Conservation (phyloP, 2,329 filamentous ascomycete species). For the Fusarium agapanthi region DNA sequence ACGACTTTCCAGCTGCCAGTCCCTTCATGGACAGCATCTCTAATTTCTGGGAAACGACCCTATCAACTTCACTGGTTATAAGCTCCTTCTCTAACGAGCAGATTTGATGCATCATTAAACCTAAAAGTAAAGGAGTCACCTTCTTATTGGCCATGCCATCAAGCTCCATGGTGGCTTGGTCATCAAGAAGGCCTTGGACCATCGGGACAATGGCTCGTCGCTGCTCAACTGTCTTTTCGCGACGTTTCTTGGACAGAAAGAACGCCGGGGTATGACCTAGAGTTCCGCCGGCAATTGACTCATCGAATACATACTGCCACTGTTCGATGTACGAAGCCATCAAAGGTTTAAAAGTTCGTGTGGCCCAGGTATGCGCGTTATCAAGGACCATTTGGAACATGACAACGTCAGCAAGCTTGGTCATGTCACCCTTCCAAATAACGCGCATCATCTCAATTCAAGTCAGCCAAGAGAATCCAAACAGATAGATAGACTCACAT, state of each 20-base stretch:
- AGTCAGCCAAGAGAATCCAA: not conserved
- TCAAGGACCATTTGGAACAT: conserved; percentile 30
- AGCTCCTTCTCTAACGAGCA: not conserved
- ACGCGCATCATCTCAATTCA: conserved; percentile 22
- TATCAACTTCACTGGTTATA: not conserved
- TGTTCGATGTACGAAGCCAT: conserved; percentile 30
- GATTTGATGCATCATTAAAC: conserved; percentile 15
- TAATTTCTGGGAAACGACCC: not conserved
- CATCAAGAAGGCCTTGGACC: not conserved
- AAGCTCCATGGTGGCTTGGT: not conserved
- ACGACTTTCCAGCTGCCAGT: not conserved
- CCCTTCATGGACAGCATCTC: not conserved
- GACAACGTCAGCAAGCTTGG: conserved; percentile 10
- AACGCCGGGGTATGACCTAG: not conserved
- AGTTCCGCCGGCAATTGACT: not conserved
- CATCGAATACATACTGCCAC: conserved; percentile 11
- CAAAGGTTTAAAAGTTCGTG: conserved; percentile 27
- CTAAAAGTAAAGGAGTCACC: conserved; percentile 19
- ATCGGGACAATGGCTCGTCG: not conserved
- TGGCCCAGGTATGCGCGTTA: conserved; percentile 37
- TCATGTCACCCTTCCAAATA: conserved; percentile 34
- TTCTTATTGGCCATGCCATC: not conserved
- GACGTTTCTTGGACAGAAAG: not conserved
- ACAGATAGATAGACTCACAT: conserved; percentile 2
- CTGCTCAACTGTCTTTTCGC: not conserved